Base-by-base conservation (phyloP, 306 rosid species). In the Echinosophora koreensis region DNA sequence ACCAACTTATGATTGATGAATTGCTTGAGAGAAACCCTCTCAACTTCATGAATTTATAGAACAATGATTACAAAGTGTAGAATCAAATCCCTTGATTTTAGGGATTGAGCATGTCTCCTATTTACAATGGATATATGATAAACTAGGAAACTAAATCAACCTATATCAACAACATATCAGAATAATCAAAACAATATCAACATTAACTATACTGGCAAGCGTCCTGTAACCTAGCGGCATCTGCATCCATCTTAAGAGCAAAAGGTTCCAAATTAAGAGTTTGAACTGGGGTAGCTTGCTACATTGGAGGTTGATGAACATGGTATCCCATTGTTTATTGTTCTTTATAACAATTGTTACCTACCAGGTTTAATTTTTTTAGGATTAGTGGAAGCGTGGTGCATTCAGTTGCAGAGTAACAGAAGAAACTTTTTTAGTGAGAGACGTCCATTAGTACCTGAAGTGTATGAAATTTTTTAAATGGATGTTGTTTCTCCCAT, bases 181-280 rank as follows among this genome's bases (percentile, higher is more conserved):
- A n/a, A n/a, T n/a, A n/a, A n/a, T n/a, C n/a, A n/a, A n/a, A n/a
- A n/a, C n/a, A n/a, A n/a, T n/a, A n/a, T n/a, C n/a, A n/a, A n/a
- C n/a, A n/a, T 3, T 46, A 46, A 46, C 15, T 9, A 4, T 46
- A 46, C 5, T 66, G 13, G n/a, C 35, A 66, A 44, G 10, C 5
- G 17, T 34, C 38, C 9, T 1, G 17, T 66, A 11, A 10, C 18
- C 11, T 66, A 18, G 1, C 27, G 34, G 13, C 39, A 41, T 38
- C 10, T 38, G 14, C 66, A 34, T 17, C 66, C n/a, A 11, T n/a
- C n/a, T 22, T 57, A 37, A 55, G 37, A 18, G 39, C 14, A 37
- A 55, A 13, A 17, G 54, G 12, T 38, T 71, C 39, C 66, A 71
- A 55, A 55, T 55, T 63, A 71, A 52, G 38, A 17, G 65, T 54